Evolutionary conservation across 352 stramenopile species (phyloP).

Genomic region (Phytopythium sindhum): DNA sequence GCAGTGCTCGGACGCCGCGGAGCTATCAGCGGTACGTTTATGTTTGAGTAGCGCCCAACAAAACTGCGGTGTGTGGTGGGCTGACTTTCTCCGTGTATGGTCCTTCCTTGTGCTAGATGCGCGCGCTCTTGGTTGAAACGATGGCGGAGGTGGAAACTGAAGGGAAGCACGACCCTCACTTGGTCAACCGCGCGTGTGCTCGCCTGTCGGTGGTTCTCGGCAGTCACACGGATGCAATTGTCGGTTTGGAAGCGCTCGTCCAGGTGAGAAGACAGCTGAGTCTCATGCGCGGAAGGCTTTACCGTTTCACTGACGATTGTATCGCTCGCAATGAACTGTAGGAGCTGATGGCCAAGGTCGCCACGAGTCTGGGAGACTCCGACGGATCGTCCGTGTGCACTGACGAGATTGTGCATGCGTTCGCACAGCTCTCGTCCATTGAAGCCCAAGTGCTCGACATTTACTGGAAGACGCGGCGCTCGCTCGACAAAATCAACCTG

Average conservation of each 20-base stretch:
- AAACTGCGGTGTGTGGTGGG: neutral
- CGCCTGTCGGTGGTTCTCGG: neutral
- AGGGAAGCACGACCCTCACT: neutral
- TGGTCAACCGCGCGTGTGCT: neutral
- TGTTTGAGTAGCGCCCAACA: neutral
- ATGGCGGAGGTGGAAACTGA: neutral
- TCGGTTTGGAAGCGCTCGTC: neutral
- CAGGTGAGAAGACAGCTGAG: neutral
- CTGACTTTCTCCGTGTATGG: neutral
- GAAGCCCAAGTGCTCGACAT: constrained; percentile 47
- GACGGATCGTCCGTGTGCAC: constrained; percentile 27
- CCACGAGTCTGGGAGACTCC: constrained; percentile 22
- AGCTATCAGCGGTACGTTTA: constrained; percentile 53
- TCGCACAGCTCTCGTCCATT: constrained; percentile 32
- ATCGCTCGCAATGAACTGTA: constrained; percentile 10
- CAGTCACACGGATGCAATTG: neutral
- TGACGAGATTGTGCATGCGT: constrained; percentile 43
- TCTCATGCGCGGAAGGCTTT: neutral
- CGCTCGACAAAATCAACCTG: constrained; percentile 41
- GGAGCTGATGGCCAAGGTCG: constrained; percentile 32
- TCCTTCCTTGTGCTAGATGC: constrained; percentile 30
- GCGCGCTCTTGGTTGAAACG: constrained; percentile 33
- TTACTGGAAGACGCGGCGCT: constrained; percentile 49
- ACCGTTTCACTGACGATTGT: neutral
- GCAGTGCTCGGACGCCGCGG: constrained; percentile 47